A percentile compares a stretch with the other conserved stretches of the same genome.
Evolutionary conservation across 768 basidiomycete species (phyloP).

Genomic region (Lyophyllum decastes): DNA sequence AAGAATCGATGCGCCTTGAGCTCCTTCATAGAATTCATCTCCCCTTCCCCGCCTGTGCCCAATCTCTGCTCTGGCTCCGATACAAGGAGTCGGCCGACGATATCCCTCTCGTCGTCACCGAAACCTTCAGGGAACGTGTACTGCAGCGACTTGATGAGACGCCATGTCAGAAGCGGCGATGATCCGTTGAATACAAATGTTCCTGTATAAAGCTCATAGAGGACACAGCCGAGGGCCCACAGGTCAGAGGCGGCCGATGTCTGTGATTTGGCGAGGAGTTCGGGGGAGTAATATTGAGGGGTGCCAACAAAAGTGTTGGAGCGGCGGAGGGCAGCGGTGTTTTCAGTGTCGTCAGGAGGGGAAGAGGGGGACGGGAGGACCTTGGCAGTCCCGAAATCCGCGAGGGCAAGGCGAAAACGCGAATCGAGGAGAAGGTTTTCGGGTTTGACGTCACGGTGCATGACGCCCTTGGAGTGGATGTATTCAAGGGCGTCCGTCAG

Average conservation of each 20-base stretch:
- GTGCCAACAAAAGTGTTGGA: conserved; percentile 81
- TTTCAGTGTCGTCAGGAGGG: background rate
- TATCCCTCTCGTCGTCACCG: conserved; percentile 76
- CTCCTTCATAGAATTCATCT: conserved; percentile 39
- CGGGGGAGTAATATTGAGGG: conserved; percentile 88
- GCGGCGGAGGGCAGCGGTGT: conserved; percentile 30
- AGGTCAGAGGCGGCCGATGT: conserved; percentile 61
- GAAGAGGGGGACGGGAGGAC: conserved; percentile 47
- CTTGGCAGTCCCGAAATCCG: conserved; percentile 95
- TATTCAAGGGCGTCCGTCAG: conserved; percentile 86
- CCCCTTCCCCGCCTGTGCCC: conserved; percentile 50
- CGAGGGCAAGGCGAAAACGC: conserved; percentile 87
- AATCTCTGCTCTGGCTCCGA: conserved; percentile 57
- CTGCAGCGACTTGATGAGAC: conserved; percentile 87
- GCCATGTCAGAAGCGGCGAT: conserved; percentile 93
- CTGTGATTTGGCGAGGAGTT: conserved; percentile 73
- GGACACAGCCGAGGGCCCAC: conserved; percentile 93
- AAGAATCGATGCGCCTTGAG: conserved; percentile 65
- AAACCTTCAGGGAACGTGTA: conserved; percentile 88
- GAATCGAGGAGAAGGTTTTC: conserved; percentile 91
- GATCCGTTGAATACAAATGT: conserved; percentile 89
- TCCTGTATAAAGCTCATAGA: conserved; percentile 92
- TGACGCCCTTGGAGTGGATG: conserved; percentile 88
- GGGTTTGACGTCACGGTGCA: conserved; percentile 86
- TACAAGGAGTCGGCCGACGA: conserved; percentile 79